phyloP scores from a whole-genome alignment of 768 basidiomycete genomes.

The Suillus ampliporus region DNA sequence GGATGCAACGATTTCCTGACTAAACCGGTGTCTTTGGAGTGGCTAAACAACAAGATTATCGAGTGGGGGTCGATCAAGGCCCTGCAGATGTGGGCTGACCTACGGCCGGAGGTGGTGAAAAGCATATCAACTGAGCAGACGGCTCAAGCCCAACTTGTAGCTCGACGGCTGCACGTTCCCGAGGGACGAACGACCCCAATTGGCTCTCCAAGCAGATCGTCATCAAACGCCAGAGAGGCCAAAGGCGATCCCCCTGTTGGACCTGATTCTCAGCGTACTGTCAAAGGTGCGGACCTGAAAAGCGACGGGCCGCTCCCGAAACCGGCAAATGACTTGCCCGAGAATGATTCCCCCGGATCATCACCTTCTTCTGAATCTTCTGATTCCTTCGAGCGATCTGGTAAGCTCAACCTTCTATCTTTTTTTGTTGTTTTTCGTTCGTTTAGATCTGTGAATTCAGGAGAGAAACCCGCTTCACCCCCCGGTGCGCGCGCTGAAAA shows the following conservation, averaged over 20 bases:
- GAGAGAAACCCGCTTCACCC: constrained; percentile 3
- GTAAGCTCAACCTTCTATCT: neutral
- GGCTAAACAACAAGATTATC: constrained; percentile 98
- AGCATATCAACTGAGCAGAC: constrained; percentile 52
- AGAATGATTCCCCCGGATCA: constrained; percentile 10
- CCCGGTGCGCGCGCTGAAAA: constrained; percentile 1
- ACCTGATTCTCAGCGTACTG: neutral
- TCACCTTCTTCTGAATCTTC: constrained; percentile 8
- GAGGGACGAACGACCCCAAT: constrained; percentile 49
- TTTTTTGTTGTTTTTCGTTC: too few relatives aligned
- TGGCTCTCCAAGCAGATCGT: constrained; percentile 42
- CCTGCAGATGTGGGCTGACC: constrained; percentile 89
- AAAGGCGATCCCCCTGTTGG: constrained; percentile 22
- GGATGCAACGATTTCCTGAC: constrained; percentile 99
- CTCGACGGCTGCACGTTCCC: constrained; percentile 53
- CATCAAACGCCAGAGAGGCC: constrained; percentile 38
- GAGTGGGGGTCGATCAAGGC: constrained; percentile 99
- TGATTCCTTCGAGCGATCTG: constrained; percentile 8
- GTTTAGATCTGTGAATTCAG: constrained; percentile 4
- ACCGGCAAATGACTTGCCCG: constrained; percentile 8
- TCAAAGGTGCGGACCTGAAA: constrained; percentile 2
- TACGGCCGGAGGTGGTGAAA: constrained; percentile 63
- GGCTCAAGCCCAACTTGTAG: constrained; percentile 53
- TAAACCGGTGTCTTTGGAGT: constrained; percentile 92
- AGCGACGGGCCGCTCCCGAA: neutral